Percentiles rank a stretch among this genome's conserved stretches.
Conservation (phyloP, 805 yeast genomes). For the Yarrowia porcina region DNA sequence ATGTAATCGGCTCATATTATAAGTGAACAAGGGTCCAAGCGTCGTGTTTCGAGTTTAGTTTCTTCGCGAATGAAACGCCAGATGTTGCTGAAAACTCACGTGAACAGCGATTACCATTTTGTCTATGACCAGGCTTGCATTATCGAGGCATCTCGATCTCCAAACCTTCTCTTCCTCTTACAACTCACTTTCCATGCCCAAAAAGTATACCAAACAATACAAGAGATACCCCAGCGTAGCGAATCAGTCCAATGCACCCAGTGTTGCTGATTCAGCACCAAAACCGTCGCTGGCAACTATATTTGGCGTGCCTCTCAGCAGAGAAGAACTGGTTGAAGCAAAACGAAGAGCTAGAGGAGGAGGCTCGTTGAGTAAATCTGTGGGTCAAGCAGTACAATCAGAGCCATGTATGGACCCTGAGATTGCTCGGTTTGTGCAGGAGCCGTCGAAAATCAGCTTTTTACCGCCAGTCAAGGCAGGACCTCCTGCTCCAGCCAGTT, state of each 20-base stretch:
- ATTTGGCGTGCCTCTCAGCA: neutral
- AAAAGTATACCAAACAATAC: constrained; percentile 10
- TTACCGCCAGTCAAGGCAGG: constrained; percentile 12
- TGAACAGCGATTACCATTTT: too few relatives aligned
- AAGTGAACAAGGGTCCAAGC: too few relatives aligned
- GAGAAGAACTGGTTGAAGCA: neutral
- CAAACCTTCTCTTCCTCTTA: neutral
- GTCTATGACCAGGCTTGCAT: too few relatives aligned
- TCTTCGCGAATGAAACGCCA: too few relatives aligned
- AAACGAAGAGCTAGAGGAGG: constrained; percentile 2
- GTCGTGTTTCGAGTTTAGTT: too few relatives aligned
- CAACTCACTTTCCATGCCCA: neutral
- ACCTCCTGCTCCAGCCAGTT: neutral
- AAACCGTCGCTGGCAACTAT: neutral
- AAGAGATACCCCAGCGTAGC: neutral
- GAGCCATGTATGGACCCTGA: constrained; percentile 14
- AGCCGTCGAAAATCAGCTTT: neutral
- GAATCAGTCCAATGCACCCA: neutral
- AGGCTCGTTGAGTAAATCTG: neutral
- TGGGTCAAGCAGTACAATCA: constrained; percentile 1
- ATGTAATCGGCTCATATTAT: too few relatives aligned
- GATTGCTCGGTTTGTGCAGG: neutral
- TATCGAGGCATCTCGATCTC: too few relatives aligned
- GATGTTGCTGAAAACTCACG: too few relatives aligned
- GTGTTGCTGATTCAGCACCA: neutral